Conservation (phyloP, 2,329 filamentous ascomycete genomes). For the Anthostomella pinea region DNA sequence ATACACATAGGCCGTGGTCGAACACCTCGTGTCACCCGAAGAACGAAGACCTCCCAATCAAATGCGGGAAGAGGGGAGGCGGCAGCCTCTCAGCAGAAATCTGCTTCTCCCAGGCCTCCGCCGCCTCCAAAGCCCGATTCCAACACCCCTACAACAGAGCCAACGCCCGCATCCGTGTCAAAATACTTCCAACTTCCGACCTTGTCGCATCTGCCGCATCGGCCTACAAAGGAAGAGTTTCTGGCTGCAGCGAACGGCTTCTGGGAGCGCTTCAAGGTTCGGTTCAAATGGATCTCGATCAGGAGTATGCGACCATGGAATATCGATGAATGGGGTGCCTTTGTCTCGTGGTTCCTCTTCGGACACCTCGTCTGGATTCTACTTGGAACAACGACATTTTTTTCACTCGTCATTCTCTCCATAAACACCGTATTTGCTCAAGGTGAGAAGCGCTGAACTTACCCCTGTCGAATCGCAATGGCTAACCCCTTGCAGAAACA, state of each 20-base stretch:
- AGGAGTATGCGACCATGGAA: conserved; percentile 92
- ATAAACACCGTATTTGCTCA: conserved; percentile 97
- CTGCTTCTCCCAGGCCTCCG: conserved; percentile 9
- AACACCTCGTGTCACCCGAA: conserved; percentile 21
- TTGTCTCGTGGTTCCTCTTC: conserved; percentile 89
- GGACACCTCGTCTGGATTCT: conserved; percentile 94
- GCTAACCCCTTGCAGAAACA: conserved; percentile 61
- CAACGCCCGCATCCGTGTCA: conserved; percentile 50
- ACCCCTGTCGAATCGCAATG: not conserved
- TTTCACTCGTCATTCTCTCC: conserved; percentile 83
- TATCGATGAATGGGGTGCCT: conserved; percentile 91
- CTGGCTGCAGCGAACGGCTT: conserved; percentile 89
- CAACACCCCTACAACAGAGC: conserved; percentile 23
- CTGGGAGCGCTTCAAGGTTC: conserved; percentile 83
- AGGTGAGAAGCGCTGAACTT: conserved; percentile 48
- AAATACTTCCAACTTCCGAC: conserved; percentile 52
- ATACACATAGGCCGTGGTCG: conserved; percentile 29
- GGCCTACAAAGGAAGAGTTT: conserved; percentile 90
- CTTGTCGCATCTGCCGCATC: conserved; percentile 72
- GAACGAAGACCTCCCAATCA: conserved; percentile 32
- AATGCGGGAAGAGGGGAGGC: conserved; percentile 21
- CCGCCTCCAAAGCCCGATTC: conserved; percentile 17
- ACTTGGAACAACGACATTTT: conserved; percentile 96
- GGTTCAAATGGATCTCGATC: conserved; percentile 98
- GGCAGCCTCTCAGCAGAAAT: conserved; percentile 18